These are phyloP conservation scores for Auriscalpium orientale DNA, from an alignment of 768 basidiomycete species.

Conservation along the genomic window DNA sequence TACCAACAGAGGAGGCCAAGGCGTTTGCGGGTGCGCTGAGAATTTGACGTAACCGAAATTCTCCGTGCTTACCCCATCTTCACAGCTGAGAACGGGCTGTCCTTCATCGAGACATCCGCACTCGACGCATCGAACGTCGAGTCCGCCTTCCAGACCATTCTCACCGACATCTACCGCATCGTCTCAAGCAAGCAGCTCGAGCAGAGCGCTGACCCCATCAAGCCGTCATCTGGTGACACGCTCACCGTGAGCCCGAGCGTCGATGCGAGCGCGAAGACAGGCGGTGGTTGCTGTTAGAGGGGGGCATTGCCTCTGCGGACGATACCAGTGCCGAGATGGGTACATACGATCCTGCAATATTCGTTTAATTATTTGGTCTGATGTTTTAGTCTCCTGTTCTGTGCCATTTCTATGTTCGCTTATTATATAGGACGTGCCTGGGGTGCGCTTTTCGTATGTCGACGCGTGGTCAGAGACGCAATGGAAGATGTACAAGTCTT, in stretches of 20 bases:
- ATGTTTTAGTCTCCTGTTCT: background rate
- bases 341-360: background rate
- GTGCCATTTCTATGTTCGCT: background rate
- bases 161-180: conserved; percentile 95
- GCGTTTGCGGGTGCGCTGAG: conserved; percentile 66
- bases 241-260: conserved; percentile 79
- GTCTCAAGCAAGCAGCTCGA: conserved; percentile 95
- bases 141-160: conserved; percentile 92
- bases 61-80: background rate
- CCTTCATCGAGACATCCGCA: conserved; percentile 98
- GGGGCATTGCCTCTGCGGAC: background rate
- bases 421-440: background rate
- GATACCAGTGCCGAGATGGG: background rate
- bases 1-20: conserved; percentile 97
- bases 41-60: background rate
- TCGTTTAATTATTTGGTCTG: background rate
- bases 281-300: conserved; percentile 55
- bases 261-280: conserved; percentile 49
- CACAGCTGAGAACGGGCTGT: conserved; percentile 81
- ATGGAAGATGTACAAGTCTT: too few relatives aligned
- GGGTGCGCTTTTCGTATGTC: background rate
- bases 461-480: too few relatives aligned
- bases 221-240: conserved; percentile 73
- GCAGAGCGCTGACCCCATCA: conserved; percentile 67
- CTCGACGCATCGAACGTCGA: conserved; percentile 99